Evolutionary conservation across 2,329 filamentous ascomycete genomes (phyloP).

Genomic region (Penicillium freii): DNA sequence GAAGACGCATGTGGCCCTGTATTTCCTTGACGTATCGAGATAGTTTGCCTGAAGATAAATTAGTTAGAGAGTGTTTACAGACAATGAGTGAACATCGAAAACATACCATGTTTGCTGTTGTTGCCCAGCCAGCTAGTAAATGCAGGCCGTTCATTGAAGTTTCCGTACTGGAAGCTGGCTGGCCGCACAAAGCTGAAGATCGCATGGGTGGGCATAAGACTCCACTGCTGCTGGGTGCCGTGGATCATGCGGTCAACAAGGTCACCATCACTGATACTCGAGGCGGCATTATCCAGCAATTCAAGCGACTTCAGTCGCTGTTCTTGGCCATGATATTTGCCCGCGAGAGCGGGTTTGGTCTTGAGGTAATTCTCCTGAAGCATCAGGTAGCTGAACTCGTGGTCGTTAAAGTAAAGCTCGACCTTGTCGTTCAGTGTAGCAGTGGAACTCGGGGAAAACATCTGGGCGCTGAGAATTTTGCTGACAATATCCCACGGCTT

Average conservation of each 20-base stretch:
- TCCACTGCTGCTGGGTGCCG: conserved; percentile 97
- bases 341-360: conserved; percentile 69
- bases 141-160: conserved; percentile 65
- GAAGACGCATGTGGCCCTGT: conserved; percentile 93
- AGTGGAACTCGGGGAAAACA: conserved; percentile 81
- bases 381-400: conserved; percentile 97
- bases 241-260: conserved; percentile 98
- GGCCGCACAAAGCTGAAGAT: conserved; percentile 93
- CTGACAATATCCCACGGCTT: conserved; percentile 98
- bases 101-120: conserved; percentile 78
- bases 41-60: conserved; percentile 54
- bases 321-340: conserved; percentile 63
- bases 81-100: neutral
- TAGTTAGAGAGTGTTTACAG: conserved; percentile 3
- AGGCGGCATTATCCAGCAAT: conserved; percentile 79
- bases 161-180: conserved; percentile 80
- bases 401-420: conserved; percentile 98
- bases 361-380: conserved; percentile 96
- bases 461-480: conserved; percentile 83
- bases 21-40: conserved; percentile 85
- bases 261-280: conserved; percentile 96
- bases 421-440: conserved; percentile 94
- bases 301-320: conserved; percentile 80
- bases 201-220: conserved; percentile 93
- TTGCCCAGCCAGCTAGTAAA: conserved; percentile 95